Base-by-base conservation (phyloP, 257 asterid species). In the Ilex aquifolium region DNA sequence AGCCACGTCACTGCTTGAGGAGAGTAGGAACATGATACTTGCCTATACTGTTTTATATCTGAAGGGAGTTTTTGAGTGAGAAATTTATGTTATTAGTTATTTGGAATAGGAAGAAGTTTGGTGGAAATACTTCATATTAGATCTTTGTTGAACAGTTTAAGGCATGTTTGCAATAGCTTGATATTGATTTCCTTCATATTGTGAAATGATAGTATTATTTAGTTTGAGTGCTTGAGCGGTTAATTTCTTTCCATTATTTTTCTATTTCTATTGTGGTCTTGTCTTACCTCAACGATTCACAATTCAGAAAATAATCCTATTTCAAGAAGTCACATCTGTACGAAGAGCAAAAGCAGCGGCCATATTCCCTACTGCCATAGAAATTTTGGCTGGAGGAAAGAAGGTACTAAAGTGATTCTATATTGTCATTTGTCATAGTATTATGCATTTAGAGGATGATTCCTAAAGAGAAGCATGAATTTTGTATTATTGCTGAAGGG, bases 301-400 rank as follows among this genome's bases (percentile, higher is more conserved):
- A 42, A 70, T 69, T 32, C 67, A 93, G 99, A 93, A 81, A 84
- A 77, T 87, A 59, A 90, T 93, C 64, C 85, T 87, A 59, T 84
- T 87, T 75, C 79, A 62, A 61, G 97, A 87, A 80, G 66, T 93
- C 77, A 87, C 97, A 64, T 74, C 86, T 16, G 86, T 93, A 59
- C 80, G 82, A 73, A 84, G 96, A 79, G 97, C 99, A 32, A 93
- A 84, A 71, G 84, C 91, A 65, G 97, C 88, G 29, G 97, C 88
- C 56, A 87, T 93, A 65, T 90, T 93, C 74, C 97, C 97, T 7
- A 90, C 96, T 32, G 96, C 99, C 49, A 93, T 93, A 73, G 97
- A 93, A 85, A 75, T 93, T 70, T 72, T 77, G 63, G 89, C 95
- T 21, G 95, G 84, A 51, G 99, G 70, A 58, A 88, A 85, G 87